A percentile compares a stretch with the other conserved stretches of the same genome.
phyloP scores from a whole-genome alignment of 148 eudicot genomes.

The Vaccinium myrtillus region DNA sequence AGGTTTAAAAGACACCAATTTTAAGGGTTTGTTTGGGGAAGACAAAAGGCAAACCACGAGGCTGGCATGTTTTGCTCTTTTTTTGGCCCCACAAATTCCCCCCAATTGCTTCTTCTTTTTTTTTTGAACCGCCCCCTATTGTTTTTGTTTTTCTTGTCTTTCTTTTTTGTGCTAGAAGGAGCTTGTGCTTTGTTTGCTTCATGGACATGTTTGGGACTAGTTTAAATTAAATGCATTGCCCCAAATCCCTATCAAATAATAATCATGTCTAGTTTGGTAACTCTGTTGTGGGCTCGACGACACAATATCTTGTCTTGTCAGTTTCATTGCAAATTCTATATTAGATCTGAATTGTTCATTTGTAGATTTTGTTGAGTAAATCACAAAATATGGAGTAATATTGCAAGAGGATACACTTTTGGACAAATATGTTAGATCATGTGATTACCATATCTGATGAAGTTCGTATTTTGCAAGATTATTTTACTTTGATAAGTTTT shows the following conservation, averaged over 20 bases:
- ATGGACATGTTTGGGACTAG: not conserved
- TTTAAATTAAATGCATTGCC: too few relatives aligned
- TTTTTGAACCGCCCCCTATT: not conserved
- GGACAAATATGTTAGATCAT: too few relatives aligned
- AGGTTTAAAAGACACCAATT: not conserved
- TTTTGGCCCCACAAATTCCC: not conserved
- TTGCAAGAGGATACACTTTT: too few relatives aligned
- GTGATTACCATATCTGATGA: too few relatives aligned
- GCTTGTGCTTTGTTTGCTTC: not conserved
- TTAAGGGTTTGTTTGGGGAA: not conserved
- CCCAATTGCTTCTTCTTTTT: not conserved
- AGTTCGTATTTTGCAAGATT: too few relatives aligned
- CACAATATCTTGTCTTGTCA: too few relatives aligned
- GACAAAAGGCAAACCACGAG: conserved; percentile 7
- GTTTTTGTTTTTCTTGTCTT: not conserved
- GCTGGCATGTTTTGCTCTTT: conserved; percentile 10
- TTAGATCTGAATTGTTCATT: not conserved
- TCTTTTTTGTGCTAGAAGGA: not conserved
- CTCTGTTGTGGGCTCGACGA: too few relatives aligned
- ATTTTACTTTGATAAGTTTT: too few relatives aligned
- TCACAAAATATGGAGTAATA: too few relatives aligned
- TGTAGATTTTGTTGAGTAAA: not conserved
- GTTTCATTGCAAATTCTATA: not conserved
- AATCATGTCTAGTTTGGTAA: too few relatives aligned
- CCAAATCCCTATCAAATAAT: too few relatives aligned